Conservation (phyloP, 495 filamentous ascomycete species). For the Halenospora varia region DNA sequence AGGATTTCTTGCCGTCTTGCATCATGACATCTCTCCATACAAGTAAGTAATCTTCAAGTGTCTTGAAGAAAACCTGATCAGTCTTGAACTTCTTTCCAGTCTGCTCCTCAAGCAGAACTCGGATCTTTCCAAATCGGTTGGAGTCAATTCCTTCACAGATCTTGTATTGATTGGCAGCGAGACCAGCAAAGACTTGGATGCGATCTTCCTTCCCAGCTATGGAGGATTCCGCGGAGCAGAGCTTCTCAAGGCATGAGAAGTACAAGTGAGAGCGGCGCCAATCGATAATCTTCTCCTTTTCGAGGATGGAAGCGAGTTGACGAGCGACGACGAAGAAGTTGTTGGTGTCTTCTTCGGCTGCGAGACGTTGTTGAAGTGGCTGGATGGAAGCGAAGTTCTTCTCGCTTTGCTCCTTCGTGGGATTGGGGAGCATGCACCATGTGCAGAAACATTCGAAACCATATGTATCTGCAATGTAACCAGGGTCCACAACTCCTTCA, state of each 20-base stretch:
- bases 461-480: neutral
- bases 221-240: neutral
- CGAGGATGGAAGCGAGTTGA: neutral
- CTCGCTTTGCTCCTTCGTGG: neutral
- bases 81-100: no score
- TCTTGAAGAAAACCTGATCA: neutral
- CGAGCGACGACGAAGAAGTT: neutral
- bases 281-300: neutral
- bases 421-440: neutral
- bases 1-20: no score
- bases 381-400: neutral
- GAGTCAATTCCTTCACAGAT: neutral
- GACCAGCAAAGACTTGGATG: neutral
- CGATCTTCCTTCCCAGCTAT: neutral
- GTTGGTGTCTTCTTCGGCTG: neutral
- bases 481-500: neutral
- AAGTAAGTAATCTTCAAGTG: no score
- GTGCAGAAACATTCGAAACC: neutral
- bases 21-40: no score
- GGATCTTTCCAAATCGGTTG: neutral
- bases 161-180: neutral
- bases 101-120: neutral
- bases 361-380: neutral
- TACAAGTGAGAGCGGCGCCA: neutral
- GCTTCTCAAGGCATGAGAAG: neutral